These are phyloP conservation scores for Sordariomycetes sp. DNA, from an alignment of 2,329 filamentous ascomycete species.

Conservation along the genomic window DNA sequence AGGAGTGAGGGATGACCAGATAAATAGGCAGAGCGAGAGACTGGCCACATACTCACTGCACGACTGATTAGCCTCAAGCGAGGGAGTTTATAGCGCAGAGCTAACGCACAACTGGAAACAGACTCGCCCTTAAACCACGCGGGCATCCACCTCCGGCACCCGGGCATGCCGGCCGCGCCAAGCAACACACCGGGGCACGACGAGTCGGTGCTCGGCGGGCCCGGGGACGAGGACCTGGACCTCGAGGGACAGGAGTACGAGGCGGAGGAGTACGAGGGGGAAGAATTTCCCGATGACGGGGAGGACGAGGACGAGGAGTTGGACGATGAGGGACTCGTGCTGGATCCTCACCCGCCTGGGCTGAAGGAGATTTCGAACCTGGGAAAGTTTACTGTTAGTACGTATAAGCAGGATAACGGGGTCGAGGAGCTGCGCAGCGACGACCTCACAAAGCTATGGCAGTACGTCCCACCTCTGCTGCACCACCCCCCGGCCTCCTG, in stretches of 20 bases:
- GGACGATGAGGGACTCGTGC: slow-evolving; percentile 22
- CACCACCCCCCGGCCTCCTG: background rate
- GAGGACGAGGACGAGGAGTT: slow-evolving; percentile 20
- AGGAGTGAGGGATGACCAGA: background rate
- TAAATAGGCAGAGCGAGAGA: background rate
- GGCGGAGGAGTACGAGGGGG: slow-evolving; percentile 9
- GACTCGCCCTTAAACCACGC: slow-evolving; percentile 1
- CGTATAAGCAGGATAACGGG: slow-evolving; percentile 67
- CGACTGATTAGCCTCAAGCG: background rate
- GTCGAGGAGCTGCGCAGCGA: slow-evolving; percentile 65
- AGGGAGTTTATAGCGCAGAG: background rate
- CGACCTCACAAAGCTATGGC: slow-evolving; percentile 64
- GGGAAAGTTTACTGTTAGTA: slow-evolving; percentile 71
- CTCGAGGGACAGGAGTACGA: slow-evolving; percentile 8
- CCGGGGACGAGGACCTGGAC: slow-evolving; percentile 6
- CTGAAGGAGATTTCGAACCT: slow-evolving; percentile 78
- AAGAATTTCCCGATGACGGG: slow-evolving; percentile 8
- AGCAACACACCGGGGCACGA: slow-evolving; percentile 11
- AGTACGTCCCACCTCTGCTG: slow-evolving; percentile 32
- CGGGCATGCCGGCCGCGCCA: background rate
- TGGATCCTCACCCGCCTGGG: slow-evolving; percentile 40
- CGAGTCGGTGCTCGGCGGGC: slow-evolving; percentile 14
- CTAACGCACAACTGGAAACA: background rate
- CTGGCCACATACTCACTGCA: background rate
- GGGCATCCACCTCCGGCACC: background rate